Base-by-base conservation (phyloP, 805 yeast genomes). In the Hanseniaspora jakobsenii region DNA sequence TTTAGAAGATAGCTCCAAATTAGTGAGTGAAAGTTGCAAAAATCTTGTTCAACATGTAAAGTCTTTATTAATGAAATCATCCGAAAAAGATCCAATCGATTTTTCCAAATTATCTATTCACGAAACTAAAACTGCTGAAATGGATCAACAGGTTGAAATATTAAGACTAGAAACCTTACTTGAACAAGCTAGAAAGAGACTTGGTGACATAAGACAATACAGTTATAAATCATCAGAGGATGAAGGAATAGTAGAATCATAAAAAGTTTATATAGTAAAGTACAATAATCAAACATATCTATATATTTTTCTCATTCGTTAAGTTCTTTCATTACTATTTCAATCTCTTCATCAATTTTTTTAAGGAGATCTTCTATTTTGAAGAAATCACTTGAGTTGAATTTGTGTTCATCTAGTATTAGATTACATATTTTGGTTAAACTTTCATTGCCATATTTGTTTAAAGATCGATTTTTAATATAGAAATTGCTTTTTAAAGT, bases 111-210 rank as follows among this genome's bases (percentile, higher is more conserved):
- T 83, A 47, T 69, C 83, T 7, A 72, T 81, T 24, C 83, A 81
- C 57, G 94, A 84, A 60, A 84, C 82, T 53, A 81, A 80, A 61
- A 81, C 93, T 0, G 72, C 75, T 18, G 91, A 86, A 54, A 82
- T 85, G 94, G 94, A 84, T 57, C 94, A 84, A 60, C 95, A 85
- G 59, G 94, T 85, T 6, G 87, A 82, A 57, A 85, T 86, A 40
- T 67, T 85, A 61, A 82, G 81, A 60, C 66, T 85, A 46, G 95
- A 85, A 55, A 81, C 81, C 53, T 72, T 80, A 36, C 66, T 86
- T 52, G 64, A 64, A 37, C 60, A 72, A 17, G 91, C 95, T 1
- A 70, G 94, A 58, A 83, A 81, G 63, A 73, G 81, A 54, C 66
- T 85, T 49, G 91, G 93, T 23, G 93, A 82, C 52, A 85, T 86